phyloP scores from a whole-genome alignment of 2,329 filamentous ascomycete species.

The Alternaria postmessia region DNA sequence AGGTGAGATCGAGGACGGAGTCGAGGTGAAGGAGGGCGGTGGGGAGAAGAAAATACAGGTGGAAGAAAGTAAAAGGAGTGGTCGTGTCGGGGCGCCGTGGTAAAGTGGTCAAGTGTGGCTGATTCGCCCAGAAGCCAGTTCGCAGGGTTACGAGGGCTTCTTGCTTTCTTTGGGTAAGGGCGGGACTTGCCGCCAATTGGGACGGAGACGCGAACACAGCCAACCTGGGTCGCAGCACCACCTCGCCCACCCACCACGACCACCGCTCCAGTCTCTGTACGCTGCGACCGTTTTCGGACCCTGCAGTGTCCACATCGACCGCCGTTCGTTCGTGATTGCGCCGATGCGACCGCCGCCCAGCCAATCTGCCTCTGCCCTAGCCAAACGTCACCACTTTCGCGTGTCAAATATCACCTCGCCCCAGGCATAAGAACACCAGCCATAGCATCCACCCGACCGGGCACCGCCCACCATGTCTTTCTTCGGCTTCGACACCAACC shows the following conservation, averaged over 20 bases:
- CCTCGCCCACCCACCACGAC: slow-evolving; percentile 3
- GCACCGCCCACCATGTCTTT: slow-evolving; percentile 74
- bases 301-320: neutral
- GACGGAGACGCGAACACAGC: neutral
- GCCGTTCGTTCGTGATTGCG: neutral
- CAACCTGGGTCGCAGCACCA: neutral
- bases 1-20: neutral
- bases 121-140: slow-evolving; percentile 11
- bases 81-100: slow-evolving; percentile 12
- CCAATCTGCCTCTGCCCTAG: slow-evolving; percentile 1
- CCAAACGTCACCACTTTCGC: slow-evolving; percentile 32
- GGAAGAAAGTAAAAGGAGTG: slow-evolving; percentile 13
- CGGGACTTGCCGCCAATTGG: slow-evolving; percentile 19
- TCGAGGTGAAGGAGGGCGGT: neutral
- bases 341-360: slow-evolving; percentile 10
- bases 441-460: slow-evolving; percentile 11
- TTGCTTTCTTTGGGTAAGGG: slow-evolving; percentile 3
- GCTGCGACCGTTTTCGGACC: neutral
- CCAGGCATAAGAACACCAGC: slow-evolving; percentile 8
- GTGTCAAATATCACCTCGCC: slow-evolving; percentile 12
- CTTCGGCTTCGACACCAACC: slow-evolving; percentile 83
- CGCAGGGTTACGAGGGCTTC: neutral
- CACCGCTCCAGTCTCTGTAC: neutral
- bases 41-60: slow-evolving; percentile 7
- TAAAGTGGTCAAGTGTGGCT: slow-evolving; percentile 22